A percentile compares a stretch with the other conserved stretches of the same genome.
Evolutionary conservation across 1,139 yeast species (phyloP).

Genomic region (Geotrichum bryndzae): DNA sequence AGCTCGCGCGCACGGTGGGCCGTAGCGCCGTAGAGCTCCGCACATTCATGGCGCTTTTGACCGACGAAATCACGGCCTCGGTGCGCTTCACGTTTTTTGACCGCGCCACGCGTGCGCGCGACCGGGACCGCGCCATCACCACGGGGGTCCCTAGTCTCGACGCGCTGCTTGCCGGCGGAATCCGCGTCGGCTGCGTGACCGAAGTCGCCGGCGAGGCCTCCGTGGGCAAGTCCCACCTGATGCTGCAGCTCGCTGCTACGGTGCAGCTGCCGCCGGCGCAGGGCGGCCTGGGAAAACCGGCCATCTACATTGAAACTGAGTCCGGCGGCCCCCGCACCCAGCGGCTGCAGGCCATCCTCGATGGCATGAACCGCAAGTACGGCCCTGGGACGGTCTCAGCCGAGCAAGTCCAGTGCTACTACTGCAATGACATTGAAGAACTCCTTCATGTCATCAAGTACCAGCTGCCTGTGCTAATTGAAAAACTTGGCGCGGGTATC

Average conservation of each 20-base stretch:
- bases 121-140: background rate
- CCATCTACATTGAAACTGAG: constrained; percentile 74
- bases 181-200: constrained; percentile 59
- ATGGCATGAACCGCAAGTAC: constrained; percentile 27
- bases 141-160: constrained; percentile 9
- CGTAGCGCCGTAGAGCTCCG: constrained; percentile 47
- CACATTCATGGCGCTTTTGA: constrained; percentile 36
- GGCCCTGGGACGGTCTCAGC: constrained; percentile 29
- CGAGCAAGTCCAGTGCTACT: constrained; percentile 53
- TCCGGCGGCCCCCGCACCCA: constrained; percentile 56
- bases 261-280: constrained; percentile 46
- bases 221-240: constrained; percentile 74
- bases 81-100: constrained; percentile 4
- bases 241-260: constrained; percentile 56
- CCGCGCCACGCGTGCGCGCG: constrained; percentile 6
- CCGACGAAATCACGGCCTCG: constrained; percentile 6
- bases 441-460: constrained; percentile 70
- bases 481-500: constrained; percentile 42
- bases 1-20: constrained; percentile 43
- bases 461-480: constrained; percentile 57
- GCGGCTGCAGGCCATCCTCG: constrained; percentile 42
- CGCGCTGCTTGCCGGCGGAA: constrained; percentile 40
- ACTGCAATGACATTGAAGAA: constrained; percentile 61
- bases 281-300: constrained; percentile 45
- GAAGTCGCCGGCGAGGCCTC: constrained; percentile 84